Evolutionary conservation across 208 protist species (phyloP), one percentile per base, ranked within the genome.

Genomic region (Trypanosoma lewisi): DNA sequence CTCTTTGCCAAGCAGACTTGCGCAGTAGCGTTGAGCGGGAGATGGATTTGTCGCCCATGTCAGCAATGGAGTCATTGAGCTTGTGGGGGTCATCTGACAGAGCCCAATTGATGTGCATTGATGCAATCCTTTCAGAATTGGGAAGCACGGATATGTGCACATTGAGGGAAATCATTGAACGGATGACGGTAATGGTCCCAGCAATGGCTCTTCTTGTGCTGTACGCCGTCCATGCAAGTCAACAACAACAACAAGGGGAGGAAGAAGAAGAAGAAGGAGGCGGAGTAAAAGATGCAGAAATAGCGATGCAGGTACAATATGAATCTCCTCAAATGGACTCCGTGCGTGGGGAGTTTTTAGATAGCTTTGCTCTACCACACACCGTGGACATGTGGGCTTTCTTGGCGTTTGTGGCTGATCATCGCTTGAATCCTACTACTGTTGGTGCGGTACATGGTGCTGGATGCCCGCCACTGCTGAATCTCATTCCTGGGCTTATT

Each of bases 201-300:
- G 76, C 68, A 37, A 58, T 78, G 34, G 84, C 73, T 28, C 71
- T 91, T 39, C 75, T 91, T 50, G 57, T 91, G 8, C 68, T 91
- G 11, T 91, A 91, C 71, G 87, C 75, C 54, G 54, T 36, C 27
- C 27, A 52, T 31, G 48, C 48, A 33, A 16, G 23, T 12, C n/a
- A 52, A 52, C 48, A 33, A 16, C 42, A 21, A 21, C 9, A 48
- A 27, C n/a, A n/a, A n/a, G n/a, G n/a, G n/a, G n/a, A n/a, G n/a
- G n/a, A n/a, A n/a, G n/a, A 9, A 31, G 27, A 23, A 52, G 23
- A 28, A 47, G 23, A 27, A 63, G 9, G 12, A 31, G 1, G 3
- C 23, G 23, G 21, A 36, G 27, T 25, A 63, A 39, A 37, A 63
- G 27, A 21, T 1, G 39, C 51, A 39, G 11, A 63, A 17, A 21